Evolutionary conservation across 148 eudicot species (phyloP), one percentile per base, ranked within the genome.

Genomic region (Selenicereus undatus): DNA sequence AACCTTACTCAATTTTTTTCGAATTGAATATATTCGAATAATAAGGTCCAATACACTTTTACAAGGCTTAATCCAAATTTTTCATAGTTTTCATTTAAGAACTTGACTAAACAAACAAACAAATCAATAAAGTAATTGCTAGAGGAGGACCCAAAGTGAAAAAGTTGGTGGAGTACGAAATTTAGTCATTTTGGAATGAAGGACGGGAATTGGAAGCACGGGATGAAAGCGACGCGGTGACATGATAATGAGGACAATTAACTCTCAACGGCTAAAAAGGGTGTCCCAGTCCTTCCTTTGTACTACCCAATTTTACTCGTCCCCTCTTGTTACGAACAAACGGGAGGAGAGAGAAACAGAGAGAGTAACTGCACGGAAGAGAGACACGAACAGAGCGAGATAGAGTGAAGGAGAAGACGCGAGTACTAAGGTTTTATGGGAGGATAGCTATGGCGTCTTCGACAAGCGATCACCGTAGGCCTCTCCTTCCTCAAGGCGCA

Each of bases 371-470:
- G 35, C 74, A 74, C 75, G 71, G 72, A 76, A 76, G 76, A 32
- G 71, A 21, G 35, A 71, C 17, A 58, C 26, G 3, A 39, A 39
- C 1, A 32, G 32, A 32, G 32, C 32, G 32, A 32, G 32, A 32
- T 1, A 77, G 32, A 35, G 77, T 76, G 82, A 48, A 70, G 68
- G 71, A 80, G 80, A 80, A 30, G 70, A 32, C 32, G 32, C 39
- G 75, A 66, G 71, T 27, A 24, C 5, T 66, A 70, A 76, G 60
- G 74, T 30, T 84, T 83, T 69, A 51, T 39, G 83, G 58, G 78
- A 83, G 83, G 60, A 82, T 80, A 79, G 64, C 82, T 29, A 89
- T 80, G 83, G 86, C 83, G 80, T 86, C 92, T 86, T 85, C 93
- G 52, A 79, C 86, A 80, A 88, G 74, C 85, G 91, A 91, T 60